These are phyloP conservation scores for Arbutus unedo DNA, from an alignment of 148 eudicot species.

Conservation along the genomic window DNA sequence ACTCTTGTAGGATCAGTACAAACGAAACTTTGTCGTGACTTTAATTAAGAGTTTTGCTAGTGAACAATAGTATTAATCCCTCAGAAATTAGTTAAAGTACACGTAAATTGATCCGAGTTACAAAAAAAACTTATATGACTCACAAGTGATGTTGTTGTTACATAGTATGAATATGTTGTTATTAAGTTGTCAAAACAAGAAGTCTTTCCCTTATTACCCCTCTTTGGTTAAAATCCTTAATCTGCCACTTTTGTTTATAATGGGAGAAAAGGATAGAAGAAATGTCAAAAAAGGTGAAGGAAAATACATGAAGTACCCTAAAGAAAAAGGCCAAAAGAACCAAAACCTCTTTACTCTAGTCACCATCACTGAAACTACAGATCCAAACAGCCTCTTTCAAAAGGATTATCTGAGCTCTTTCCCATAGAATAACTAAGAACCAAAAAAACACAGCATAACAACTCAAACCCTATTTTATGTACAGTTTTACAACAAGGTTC, in stretches of 20 bases:
- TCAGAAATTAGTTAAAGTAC: no score
- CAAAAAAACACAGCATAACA: conserved; percentile 3
- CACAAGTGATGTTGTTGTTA: no score
- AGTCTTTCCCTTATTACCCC: no score
- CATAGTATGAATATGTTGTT: background rate
- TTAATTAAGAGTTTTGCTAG: no score
- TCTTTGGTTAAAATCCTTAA: background rate
- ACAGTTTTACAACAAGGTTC: conserved; percentile 22
- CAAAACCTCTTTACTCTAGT: conserved; percentile 13
- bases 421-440: conserved; percentile 3
- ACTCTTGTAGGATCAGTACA: no score
- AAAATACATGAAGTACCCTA: background rate
- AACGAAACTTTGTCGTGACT: no score
- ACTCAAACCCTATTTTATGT: conserved; percentile 9
- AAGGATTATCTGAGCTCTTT: conserved; percentile 23
- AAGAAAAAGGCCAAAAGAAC: conserved; percentile 19
- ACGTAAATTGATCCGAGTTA: no score
- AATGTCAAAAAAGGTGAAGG: background rate
- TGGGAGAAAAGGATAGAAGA: background rate
- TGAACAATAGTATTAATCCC: no score
- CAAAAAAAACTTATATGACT: no score
- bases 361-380: conserved; percentile 9
- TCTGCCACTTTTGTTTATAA: background rate
- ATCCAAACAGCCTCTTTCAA: conserved; percentile 31
- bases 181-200: background rate